These are phyloP conservation scores for Allodekkera sacchari DNA, from an alignment of 805 yeast species.

Conservation along the genomic window DNA sequence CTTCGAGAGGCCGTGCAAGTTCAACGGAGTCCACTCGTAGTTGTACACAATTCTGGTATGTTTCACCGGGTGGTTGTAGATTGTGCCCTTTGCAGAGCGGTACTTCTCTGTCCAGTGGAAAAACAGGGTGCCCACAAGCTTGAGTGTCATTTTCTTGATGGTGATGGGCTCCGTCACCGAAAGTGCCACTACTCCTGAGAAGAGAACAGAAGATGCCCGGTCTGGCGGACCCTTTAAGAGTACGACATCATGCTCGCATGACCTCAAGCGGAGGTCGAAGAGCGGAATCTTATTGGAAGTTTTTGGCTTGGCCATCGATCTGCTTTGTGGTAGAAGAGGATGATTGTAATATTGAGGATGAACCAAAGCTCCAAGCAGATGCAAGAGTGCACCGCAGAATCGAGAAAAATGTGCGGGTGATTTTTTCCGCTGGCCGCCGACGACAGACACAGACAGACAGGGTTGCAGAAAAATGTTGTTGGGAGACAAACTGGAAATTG, in stretches of 20 bases:
- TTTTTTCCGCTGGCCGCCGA: too few relatives aligned
- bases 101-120: constrained; percentile 55
- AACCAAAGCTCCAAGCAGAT: too few relatives aligned
- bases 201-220: constrained; percentile 68
- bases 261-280: constrained; percentile 47
- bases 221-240: constrained; percentile 70
- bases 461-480: too few relatives aligned
- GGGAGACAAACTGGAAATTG: too few relatives aligned
- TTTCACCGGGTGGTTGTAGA: constrained; percentile 35
- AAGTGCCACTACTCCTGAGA: constrained; percentile 73
- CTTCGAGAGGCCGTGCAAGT: constrained; percentile 28
- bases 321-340: too few relatives aligned
- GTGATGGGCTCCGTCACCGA: constrained; percentile 68
- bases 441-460: too few relatives aligned
- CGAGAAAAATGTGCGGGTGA: too few relatives aligned
- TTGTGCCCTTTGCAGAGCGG: constrained; percentile 35
- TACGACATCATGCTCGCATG: constrained; percentile 69
- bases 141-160: constrained; percentile 55
- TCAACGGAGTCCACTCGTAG: constrained; percentile 67
- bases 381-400: too few relatives aligned
- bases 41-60: constrained; percentile 64
- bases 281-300: constrained; percentile 24
- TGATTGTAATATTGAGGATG: too few relatives aligned
- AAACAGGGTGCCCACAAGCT: constrained; percentile 58
- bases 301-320: constrained; percentile 16